phyloP scores from a whole-genome alignment of 2,329 filamentous ascomycete genomes.

The Blastomyces parvus region DNA sequence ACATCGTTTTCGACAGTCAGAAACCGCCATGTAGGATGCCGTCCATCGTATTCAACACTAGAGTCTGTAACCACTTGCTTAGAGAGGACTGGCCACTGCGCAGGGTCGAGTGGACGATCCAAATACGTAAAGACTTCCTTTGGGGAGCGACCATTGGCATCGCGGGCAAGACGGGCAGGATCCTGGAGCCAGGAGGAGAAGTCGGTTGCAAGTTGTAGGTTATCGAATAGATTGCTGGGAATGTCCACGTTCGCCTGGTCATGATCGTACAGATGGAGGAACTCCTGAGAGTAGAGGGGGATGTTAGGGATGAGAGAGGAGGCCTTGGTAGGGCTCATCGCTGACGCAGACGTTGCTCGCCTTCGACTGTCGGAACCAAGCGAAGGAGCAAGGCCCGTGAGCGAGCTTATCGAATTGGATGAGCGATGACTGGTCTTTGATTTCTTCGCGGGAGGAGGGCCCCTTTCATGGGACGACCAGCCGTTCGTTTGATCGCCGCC shows the following conservation, averaged over 20 bases:
- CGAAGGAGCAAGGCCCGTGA: conserved; percentile 44
- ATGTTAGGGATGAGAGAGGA: conserved; percentile 55
- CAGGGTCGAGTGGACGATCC: conserved; percentile 46
- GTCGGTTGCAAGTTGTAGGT: conserved; percentile 62
- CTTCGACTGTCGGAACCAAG: conserved; percentile 55
- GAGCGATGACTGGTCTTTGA: conserved; percentile 71
- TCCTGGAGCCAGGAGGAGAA: conserved; percentile 73
- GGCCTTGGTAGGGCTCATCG: conserved; percentile 62
- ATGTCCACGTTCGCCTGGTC: conserved; percentile 48
- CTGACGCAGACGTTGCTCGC: conserved; percentile 51
- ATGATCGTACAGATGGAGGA: conserved; percentile 63
- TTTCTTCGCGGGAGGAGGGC: conserved; percentile 64
- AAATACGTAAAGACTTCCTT: conserved; percentile 62
- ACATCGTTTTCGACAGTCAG: conserved; percentile 45
- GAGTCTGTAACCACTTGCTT: conserved; percentile 46
- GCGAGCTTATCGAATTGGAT: conserved; percentile 65
- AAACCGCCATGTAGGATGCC: conserved; percentile 58
- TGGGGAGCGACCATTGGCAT: conserved; percentile 52
- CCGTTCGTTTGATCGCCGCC: conserved; percentile 58
- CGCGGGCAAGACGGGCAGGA: conserved; percentile 55
- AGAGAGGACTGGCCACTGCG: conserved; percentile 44
- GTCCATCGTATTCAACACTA: conserved; percentile 42
- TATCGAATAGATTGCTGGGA: conserved; percentile 68
- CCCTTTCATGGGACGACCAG: conserved; percentile 48
- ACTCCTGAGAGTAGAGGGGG: conserved; percentile 64